phyloP scores from a whole-genome alignment of 148 eudicot species.

The Persicaria maculosa region DNA sequence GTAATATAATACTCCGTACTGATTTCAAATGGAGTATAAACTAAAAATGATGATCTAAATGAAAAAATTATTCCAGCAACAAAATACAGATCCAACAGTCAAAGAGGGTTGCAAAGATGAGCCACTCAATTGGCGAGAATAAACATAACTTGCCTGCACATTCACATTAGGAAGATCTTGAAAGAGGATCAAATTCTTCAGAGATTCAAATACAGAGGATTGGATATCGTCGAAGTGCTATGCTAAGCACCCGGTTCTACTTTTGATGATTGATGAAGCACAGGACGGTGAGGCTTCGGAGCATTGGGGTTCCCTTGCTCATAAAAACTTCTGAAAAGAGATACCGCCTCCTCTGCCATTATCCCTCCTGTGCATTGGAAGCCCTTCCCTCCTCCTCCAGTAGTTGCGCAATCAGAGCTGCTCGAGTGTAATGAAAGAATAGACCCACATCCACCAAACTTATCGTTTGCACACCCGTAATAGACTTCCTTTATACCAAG shows the following conservation, averaged over 20 bases:
- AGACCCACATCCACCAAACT: slow-evolving; percentile 95
- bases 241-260: background rate
- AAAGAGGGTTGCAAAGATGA: background rate
- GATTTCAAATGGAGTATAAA: no score
- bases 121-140: background rate
- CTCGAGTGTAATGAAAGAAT: slow-evolving; percentile 60
- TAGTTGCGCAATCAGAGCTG: slow-evolving; percentile 17
- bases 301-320: slow-evolving; percentile 93
- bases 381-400: slow-evolving; percentile 23
- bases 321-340: slow-evolving; percentile 62
- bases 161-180: no score
- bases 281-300: slow-evolving; percentile 74
- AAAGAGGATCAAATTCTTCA: background rate
- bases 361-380: slow-evolving; percentile 75
- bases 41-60: no score
- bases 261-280: slow-evolving; percentile 19
- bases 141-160: background rate
- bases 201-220: background rate
- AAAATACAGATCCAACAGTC: background rate
- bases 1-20: no score
- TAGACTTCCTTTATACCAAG: slow-evolving; percentile 79
- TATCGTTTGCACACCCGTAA: slow-evolving; percentile 85
- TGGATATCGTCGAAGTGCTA: background rate
- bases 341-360: slow-evolving; percentile 74
- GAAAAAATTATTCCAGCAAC: background rate